A percentile compares a stretch with the other conserved stretches of the same genome.
These are phyloP conservation scores for Xylaria digitata DNA, from an alignment of 2,329 filamentous ascomycete species.

Conservation along the genomic window DNA sequence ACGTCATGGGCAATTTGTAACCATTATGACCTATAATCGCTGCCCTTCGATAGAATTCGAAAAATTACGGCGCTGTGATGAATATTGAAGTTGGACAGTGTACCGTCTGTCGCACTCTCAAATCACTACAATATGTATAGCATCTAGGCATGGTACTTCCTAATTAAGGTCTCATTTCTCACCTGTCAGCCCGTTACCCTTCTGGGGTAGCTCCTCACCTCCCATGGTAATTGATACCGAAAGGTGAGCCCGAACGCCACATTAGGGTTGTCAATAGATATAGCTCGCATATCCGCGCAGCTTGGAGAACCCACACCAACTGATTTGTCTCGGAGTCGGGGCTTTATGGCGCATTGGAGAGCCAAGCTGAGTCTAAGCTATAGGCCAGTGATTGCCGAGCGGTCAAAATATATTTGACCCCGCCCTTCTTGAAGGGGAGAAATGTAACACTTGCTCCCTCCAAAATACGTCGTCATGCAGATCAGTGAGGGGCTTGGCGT, in stretches of 20 bases:
- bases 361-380: background rate
- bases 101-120: background rate
- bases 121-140: background rate
- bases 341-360: constrained; percentile 6
- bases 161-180: constrained; percentile 3
- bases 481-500: background rate
- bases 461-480: background rate
- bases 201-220: background rate
- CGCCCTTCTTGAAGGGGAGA: background rate
- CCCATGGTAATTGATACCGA: background rate
- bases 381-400: background rate
- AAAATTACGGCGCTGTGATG: too few species aligned
- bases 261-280: background rate
- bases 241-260: background rate
- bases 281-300: constrained; percentile 2
- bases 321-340: background rate
- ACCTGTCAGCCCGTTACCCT: constrained; percentile 16
- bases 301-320: background rate
- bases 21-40: background rate
- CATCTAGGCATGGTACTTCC: constrained; percentile 8
- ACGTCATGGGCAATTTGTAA: background rate
- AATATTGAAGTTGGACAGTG: background rate
- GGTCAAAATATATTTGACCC: background rate
- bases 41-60: background rate
- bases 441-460: background rate